Evolutionary conservation across 2,329 filamentous ascomycete species (phyloP), one percentile per base, ranked within the genome.

Genomic region (Aspergillus sp.): DNA sequence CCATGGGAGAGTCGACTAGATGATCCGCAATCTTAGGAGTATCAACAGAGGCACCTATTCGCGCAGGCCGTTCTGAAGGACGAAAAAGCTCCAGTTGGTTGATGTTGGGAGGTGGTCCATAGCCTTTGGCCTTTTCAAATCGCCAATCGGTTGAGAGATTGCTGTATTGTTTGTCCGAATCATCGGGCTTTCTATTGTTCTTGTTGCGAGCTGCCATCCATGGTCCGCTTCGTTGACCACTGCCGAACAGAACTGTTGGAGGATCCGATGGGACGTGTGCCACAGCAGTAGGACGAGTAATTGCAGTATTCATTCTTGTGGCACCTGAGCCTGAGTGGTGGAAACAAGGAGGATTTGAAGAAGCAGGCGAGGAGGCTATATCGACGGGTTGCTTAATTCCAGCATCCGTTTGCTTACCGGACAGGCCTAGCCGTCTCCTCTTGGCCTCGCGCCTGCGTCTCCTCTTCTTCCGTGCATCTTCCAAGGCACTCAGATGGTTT

Each of bases 61-160:
- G 49, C 4, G 55, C 38, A 10, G 55, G 42, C 55, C 64, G 70
- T 7, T 69, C 61, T 5, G 61, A 60, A 7, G 68, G 68, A 7
- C 53, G 61, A 50, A 58, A 52, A n/a, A 73, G 53, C 13, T 72
- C 56, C 13, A 73, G 43, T 38, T 67, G 55, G 15, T 52, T 60
- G 19, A 64, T 58, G 51, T 71, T 59, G 13, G 71, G 70, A n/a
- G 57, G 53, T 37, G 58, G 61, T 27, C 72, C 69, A 30, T 57
- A 49, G 6, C 50, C 51, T 39, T 61, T 55, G n/a, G 60, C 55
- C 47, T 69, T 69, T 41, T 66, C 55, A 41, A 61, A 57, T 46
- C 53, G 62, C 45, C 61, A 48, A 27, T 56, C 57, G 3, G 56
- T 59, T 7, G 59, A 65, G 5, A 66, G 39, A 37, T 56, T 61